Evolutionary conservation across 352 stramenopile genomes (phyloP).

Genomic region (Elongisporangium anandrum): DNA sequence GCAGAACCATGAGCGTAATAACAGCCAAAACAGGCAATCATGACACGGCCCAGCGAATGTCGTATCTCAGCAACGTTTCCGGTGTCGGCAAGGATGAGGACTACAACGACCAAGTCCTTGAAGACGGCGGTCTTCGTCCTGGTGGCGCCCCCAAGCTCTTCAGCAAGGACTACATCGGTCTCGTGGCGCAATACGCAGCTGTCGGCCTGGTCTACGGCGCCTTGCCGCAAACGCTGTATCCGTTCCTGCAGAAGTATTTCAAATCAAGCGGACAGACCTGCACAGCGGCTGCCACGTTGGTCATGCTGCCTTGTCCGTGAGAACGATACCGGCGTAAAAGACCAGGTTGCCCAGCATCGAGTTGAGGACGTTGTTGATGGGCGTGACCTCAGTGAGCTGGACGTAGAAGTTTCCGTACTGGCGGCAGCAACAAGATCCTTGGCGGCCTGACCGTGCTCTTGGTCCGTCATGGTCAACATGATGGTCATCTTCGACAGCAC

Average conservation of each 20-base stretch:
- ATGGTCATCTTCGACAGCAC: too few relatives aligned
- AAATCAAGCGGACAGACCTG: constrained; percentile 27
- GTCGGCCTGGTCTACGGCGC: constrained; percentile 36
- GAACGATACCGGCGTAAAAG: constrained; percentile 1
- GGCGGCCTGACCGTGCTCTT: too few relatives aligned
- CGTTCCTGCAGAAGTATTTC: constrained; percentile 38
- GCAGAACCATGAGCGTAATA: neutral
- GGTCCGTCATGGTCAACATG: too few relatives aligned
- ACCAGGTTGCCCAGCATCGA: constrained; percentile 4
- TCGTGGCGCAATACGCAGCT: constrained; percentile 36
- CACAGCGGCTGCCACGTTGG: constrained; percentile 27
- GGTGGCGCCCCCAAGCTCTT: constrained; percentile 28
- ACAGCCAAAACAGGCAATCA: neutral
- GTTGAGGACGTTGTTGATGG: constrained; percentile 3
- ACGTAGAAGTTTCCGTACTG: constrained; percentile 5
- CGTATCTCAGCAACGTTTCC: constrained; percentile 13
- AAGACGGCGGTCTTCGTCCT: constrained; percentile 32
- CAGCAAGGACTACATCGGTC: constrained; percentile 20
- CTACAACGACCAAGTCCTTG: constrained; percentile 16
- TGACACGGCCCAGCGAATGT: constrained; percentile 8
- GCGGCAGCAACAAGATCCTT: too few relatives aligned
- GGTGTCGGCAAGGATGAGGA: constrained; percentile 15
- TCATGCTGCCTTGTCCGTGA: constrained; percentile 32
- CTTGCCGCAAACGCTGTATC: constrained; percentile 28
- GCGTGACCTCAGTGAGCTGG: constrained; percentile 3